Percentiles rank a stretch among this genome's conserved stretches.
Conservation (phyloP, 208 protist species). For the Trypanosoma platydactyli region DNA sequence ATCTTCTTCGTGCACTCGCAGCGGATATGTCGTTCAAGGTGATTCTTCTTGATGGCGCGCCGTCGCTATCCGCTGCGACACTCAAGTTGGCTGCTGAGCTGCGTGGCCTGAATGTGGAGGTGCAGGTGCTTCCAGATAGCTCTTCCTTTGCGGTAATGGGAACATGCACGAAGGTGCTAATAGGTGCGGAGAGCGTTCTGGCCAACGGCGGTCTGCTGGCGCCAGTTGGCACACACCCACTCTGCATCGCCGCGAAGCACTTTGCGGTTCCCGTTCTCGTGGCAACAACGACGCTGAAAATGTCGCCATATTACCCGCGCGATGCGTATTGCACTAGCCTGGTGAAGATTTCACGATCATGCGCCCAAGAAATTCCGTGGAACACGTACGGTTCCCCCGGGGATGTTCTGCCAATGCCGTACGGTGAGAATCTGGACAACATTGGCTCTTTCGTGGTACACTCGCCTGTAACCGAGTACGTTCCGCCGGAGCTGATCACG, state of each 20-base stretch:
- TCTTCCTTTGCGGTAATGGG: slow-evolving; percentile 97
- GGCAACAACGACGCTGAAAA: slow-evolving; percentile 94
- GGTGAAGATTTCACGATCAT: slow-evolving; percentile 69
- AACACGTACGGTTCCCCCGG: slow-evolving; percentile 72
- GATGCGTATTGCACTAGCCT: slow-evolving; percentile 91
- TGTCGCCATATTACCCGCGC: slow-evolving; percentile 95
- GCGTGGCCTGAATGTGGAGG: slow-evolving; percentile 63
- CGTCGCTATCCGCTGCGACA: slow-evolving; percentile 55
- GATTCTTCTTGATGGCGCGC: slow-evolving; percentile 93
- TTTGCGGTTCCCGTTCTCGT: slow-evolving; percentile 96
- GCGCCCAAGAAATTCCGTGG: slow-evolving; percentile 84
- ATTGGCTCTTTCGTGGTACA: slow-evolving; percentile 70
- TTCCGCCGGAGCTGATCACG: slow-evolving; percentile 96
- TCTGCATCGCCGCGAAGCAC: slow-evolving; percentile 94
- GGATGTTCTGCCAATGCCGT: slow-evolving; percentile 55
- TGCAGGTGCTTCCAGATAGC: slow-evolving; percentile 94
- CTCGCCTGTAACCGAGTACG: slow-evolving; percentile 96
- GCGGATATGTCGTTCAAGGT: slow-evolving; percentile 84
- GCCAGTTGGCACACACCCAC: slow-evolving; percentile 89
- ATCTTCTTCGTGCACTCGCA: slow-evolving; percentile 46
- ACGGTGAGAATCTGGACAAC: slow-evolving; percentile 31
- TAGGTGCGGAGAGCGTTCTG: slow-evolving; percentile 93
- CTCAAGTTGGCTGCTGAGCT: slow-evolving; percentile 78
- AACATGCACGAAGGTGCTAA: slow-evolving; percentile 97
- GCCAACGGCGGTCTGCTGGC: slow-evolving; percentile 98